A percentile compares a stretch with the other conserved stretches of the same genome.
phyloP scores from a whole-genome alignment of 108 stramenopile genomes.

The Conticribra weissflogii region DNA sequence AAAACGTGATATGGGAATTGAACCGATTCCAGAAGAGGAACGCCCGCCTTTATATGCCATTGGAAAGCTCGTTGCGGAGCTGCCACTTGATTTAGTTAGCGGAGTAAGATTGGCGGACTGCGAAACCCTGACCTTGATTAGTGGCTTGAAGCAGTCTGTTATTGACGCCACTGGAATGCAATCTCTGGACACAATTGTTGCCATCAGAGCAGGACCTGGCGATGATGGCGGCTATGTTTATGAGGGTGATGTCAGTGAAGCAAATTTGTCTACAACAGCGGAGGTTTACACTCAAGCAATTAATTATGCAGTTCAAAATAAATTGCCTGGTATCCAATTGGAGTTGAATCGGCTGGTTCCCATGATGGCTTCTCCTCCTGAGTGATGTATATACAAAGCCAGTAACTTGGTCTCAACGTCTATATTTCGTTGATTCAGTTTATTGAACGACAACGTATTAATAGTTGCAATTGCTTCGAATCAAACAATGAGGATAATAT shows the following conservation, averaged over 20 bases:
- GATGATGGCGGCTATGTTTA: conserved; percentile 27
- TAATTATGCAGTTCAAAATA: conserved; percentile 33
- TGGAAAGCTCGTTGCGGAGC: conserved; percentile 38
- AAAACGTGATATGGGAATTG: conserved; percentile 42
- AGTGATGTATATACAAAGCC: no score
- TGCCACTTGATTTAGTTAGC: conserved; percentile 34
- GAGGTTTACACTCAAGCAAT: conserved; percentile 38
- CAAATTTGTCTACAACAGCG: conserved; percentile 27
- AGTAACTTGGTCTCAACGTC: no score
- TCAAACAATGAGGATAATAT: no score
- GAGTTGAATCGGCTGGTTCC: conserved; percentile 44
- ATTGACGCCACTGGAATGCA: conserved; percentile 37
- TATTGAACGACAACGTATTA: no score
- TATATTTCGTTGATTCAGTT: no score
- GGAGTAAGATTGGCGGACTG: conserved; percentile 41
- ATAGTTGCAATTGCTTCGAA: no score
- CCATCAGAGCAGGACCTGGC: conserved; percentile 35
- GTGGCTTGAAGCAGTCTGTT: conserved; percentile 26
- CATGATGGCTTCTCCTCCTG: conserved; percentile 24
- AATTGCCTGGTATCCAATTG: conserved; percentile 34
- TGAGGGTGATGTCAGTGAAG: conserved; percentile 23
- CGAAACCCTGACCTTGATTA: conserved; percentile 37
- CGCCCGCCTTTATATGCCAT: conserved; percentile 41
- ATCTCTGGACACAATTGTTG: conserved; percentile 49
- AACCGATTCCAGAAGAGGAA: conserved; percentile 29